Percentiles rank a stretch among this genome's conserved stretches.
Evolutionary conservation across 1,139 yeast species (phyloP).

Genomic region (Magnusiomyces tetraspermus): DNA sequence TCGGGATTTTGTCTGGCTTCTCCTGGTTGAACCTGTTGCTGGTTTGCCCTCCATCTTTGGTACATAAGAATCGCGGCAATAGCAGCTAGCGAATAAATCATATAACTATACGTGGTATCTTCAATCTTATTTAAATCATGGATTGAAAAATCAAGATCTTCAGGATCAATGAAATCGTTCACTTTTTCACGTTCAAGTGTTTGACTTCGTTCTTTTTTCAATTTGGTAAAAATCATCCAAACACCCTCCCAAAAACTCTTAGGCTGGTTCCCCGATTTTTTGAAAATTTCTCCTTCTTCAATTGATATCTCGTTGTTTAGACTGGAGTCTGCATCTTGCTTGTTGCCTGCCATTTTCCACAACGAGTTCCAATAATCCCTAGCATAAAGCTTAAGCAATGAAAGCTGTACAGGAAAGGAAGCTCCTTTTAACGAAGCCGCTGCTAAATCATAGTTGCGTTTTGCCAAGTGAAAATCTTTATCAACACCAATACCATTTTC

Average conservation of each 20-base stretch:
- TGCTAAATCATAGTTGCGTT: constrained; percentile 68
- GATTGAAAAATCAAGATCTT: constrained; percentile 1
- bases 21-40: neutral
- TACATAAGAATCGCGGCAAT: neutral
- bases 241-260: constrained; percentile 15
- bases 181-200: neutral
- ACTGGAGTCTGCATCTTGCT: neutral
- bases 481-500: constrained; percentile 76
- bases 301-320: neutral
- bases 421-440: constrained; percentile 34
- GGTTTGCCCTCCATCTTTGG: neutral
- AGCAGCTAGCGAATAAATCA: neutral
- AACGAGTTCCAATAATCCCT: constrained; percentile 33
- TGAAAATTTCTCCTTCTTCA: neutral
- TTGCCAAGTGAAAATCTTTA: constrained; percentile 73
- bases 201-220: constrained; percentile 20
- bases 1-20: neutral
- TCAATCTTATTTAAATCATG: constrained; percentile 3
- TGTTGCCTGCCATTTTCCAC: constrained; percentile 9
- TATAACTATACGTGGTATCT: neutral
- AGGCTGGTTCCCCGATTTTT: neutral
- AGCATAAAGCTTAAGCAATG: constrained; percentile 38
- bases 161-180: constrained; percentile 1
- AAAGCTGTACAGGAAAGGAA: constrained; percentile 41
- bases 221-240: constrained; percentile 18